Base-by-base conservation (phyloP, 805 yeast genomes). In the Yamadazyma tumulicola region DNA sequence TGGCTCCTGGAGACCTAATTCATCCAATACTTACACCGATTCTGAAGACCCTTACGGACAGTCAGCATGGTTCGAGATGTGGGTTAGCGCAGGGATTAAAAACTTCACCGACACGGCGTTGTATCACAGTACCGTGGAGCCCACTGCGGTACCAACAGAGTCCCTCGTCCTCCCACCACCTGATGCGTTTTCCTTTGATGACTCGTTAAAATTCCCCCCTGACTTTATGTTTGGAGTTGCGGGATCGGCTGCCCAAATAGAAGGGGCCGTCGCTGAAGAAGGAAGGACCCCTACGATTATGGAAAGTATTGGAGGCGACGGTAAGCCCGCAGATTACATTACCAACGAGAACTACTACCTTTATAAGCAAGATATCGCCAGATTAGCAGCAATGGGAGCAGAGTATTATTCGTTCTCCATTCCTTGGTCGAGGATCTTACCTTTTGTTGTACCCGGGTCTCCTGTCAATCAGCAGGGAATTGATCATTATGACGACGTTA, bases 361-460 rank as follows among this genome's bases (percentile, higher is more conserved):
- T 23, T 59, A 57, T 43, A 57, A 59, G 38, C 57, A 56, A 42
- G 67, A 61, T 36, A 46, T 51, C 29, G 50, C 49, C 14, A 44
- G 64, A 17, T 32, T 59, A 33, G 59, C 57, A 22, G 56, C 59
- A 15, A 47, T 58, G 28, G 67, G 64, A 6, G 54, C 50, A 20
- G 53, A 54, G 20, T 29, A 45, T 32, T 61, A 61, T 41, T 57
- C 64, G 6, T 45, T 61, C 42, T 38, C 59, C 8, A 52, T 61
- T 31, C 57, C 65, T 5, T 61, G 65, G 64, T 43, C 61, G 10
- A 46, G 67, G 37, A 56, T 61, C 13, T 42, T 57, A 22, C 67
- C 65, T 4, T 51, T 52, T 31, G 59, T 48, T 19, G 25, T 48
- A 9, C 52, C 52, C 4, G 61, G 61, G 8, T 38, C 57, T 14